These are phyloP conservation scores for Phytophthora fragariaefolia DNA, from an alignment of 352 stramenopile species.

Conservation along the genomic window DNA sequence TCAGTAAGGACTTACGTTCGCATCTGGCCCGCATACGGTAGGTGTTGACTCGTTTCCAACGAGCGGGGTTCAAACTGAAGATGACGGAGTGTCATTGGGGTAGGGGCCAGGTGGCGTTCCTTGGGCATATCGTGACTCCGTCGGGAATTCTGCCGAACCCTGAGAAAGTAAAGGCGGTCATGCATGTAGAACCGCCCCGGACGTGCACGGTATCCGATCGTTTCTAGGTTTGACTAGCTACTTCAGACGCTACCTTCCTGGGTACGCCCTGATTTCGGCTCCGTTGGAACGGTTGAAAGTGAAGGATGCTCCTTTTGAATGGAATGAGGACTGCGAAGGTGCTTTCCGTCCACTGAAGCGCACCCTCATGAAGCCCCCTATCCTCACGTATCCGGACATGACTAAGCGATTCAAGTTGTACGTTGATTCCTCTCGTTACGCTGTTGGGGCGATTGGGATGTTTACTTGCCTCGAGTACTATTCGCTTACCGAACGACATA, in stretches of 20 bases:
- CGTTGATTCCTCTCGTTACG: slow-evolving; percentile 1
- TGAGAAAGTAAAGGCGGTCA: too few species aligned
- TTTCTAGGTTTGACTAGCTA: too few species aligned
- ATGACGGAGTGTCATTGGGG: slow-evolving; percentile 20
- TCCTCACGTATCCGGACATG: slow-evolving; percentile 3
- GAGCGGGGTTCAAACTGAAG: neutral
- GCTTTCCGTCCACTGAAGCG: slow-evolving; percentile 9
- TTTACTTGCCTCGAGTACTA: too few species aligned
- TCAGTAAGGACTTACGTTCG: too few species aligned
- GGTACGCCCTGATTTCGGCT: too few species aligned
- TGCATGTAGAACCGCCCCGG: neutral
- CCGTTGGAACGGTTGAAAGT: slow-evolving; percentile 10
- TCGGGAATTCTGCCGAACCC: too few species aligned
- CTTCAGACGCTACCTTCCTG: too few species aligned
- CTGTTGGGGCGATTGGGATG: too few species aligned
- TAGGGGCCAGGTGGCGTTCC: too few species aligned
- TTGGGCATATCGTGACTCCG: too few species aligned
- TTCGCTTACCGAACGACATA: slow-evolving; percentile 17
- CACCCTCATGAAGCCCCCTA: too few species aligned
- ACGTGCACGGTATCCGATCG: too few species aligned
- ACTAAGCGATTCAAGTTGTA: slow-evolving; percentile 5
- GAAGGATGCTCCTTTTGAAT: neutral
- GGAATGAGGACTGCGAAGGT: slow-evolving; percentile 3
- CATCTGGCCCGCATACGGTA: neutral
- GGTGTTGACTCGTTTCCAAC: neutral